Base-by-base conservation (phyloP, 192 early-diverging fungal genomes). In the Backusella tuberculispora region DNA sequence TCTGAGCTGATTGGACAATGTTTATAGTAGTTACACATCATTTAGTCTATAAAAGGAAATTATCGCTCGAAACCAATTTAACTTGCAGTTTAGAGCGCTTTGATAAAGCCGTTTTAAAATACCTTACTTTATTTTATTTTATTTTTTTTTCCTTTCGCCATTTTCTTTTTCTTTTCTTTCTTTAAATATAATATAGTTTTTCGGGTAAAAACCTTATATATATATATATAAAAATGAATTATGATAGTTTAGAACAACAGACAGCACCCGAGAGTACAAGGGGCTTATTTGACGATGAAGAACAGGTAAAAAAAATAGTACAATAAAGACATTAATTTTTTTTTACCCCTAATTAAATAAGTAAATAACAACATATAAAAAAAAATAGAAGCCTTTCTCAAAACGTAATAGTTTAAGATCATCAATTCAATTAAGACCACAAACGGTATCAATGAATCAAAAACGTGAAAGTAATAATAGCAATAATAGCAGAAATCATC, bases 241-340 rank as follows among this genome's bases (percentile, higher is more conserved):
- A 73, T 67, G 74, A 69, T 8, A 69, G 50, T 6, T 38, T 78
- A 40, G 76, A 78, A 21, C 79, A 80, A 46, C 81, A 83, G 63
- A 83, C 81, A n/a, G 81, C 81, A 26, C 81, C 81, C 26, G 81
- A 83, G 53, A 78, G 77, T 40, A 83, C 81, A 53, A 60, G 81
- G 21, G 81, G 81, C 17, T 66, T 83, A 38, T 83, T 83, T 71
- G 81, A 83, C 74, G 67, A 69, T 34, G 44, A 47, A 34, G 12
- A 69, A 17, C 2, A 46, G 43, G 43, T n/a, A 69, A 15, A n/a
- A 15, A n/a, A 43, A 67, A 68, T 13, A 67, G 42, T 42, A 68
- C 10, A 24, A 29, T 44, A 12, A 15, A 29, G 4, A 29, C 26
- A 69, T 21, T 7, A 19, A 34, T 63, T 53, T 53, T 53, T 53